Base-by-base conservation (phyloP, 108 stramenopile species). In the Cylindrotheca closterium region DNA sequence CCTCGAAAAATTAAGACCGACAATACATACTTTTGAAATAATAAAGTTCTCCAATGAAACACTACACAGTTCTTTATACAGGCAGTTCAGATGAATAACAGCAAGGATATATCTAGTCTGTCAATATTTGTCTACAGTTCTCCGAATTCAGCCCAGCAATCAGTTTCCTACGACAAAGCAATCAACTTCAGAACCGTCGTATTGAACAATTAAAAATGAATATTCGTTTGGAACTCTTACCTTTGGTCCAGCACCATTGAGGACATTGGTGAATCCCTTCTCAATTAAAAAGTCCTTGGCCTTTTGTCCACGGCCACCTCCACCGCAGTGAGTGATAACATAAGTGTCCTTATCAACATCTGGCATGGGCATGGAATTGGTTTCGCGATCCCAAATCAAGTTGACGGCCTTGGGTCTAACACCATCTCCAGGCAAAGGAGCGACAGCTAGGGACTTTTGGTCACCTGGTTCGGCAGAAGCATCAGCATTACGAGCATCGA, bases 281-380 rank as follows among this genome's bases (percentile, higher is more conserved):
- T 66, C 62, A 60, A 71, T 66, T 67, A 94, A 75, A 66, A 63
- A 94, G 2, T 90, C 87, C 79, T 92, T 94, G 7, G 93, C 93
- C 75, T 79, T 81, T 58, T 90, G 87, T 33, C 93, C 93, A 0
- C 93, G 71, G 32, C 87, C 87, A 1, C 93, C 93, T 25, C 84
- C 93, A 57, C 93, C 93, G 67, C 93, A 94, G 71, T 94, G 93
- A 8, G 93, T 92, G 63, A 94, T 91, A 34, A 94, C 89, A 15
- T 87, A 86, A 1, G 90, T 86, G 63, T 88, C 85, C 75, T 80
- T 86, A 10, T 62, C 78, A 4, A 66, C 71, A 29, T 27, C 25
- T 19, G 84, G 85, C 7, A 89, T 53, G 22, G 86, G 87, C 88
- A 94, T 89, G 2, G 71, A 58, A 12, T 82, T 66, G 12, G 49